A percentile compares a stretch with the other conserved stretches of the same genome.
Conservation (phyloP, 352 stramenopile genomes). For the Phytophthora capsici region DNA sequence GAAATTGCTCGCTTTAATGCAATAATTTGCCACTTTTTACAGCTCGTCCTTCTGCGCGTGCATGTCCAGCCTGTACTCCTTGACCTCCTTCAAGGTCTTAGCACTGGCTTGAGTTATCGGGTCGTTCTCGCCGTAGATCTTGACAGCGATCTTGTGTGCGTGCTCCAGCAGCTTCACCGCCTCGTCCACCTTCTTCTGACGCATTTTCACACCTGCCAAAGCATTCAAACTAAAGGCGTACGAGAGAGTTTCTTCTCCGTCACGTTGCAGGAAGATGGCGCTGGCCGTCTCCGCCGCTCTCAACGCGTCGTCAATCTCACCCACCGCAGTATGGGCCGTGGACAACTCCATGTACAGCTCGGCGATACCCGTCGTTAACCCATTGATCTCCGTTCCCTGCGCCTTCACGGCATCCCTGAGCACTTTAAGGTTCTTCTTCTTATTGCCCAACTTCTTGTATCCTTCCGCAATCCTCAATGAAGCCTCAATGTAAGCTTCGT, state of each 20-base stretch:
- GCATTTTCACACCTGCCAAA: conserved; percentile 80
- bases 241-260: conserved; percentile 67
- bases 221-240: conserved; percentile 87
- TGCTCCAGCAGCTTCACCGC: conserved; percentile 68
- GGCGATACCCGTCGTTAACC: conserved; percentile 67
- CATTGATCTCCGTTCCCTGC: conserved; percentile 65
- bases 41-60: conserved; percentile 46
- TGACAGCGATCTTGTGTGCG: conserved; percentile 73
- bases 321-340: conserved; percentile 46
- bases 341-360: conserved; percentile 87
- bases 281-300: conserved; percentile 49
- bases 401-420: conserved; percentile 63
- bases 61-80: conserved; percentile 58
- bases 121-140: conserved; percentile 66
- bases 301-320: conserved; percentile 50
- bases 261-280: conserved; percentile 64
- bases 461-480: conserved; percentile 69
- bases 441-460: conserved; percentile 73
- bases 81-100: conserved; percentile 71
- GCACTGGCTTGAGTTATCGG: conserved; percentile 66
- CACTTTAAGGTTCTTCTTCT: conserved; percentile 56
- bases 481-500: conserved; percentile 82
- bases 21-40: conserved; percentile 20
- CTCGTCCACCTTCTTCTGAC: conserved; percentile 59
- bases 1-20: conserved; percentile 2